Evolutionary conservation across 331 rosid genomes (phyloP).

Genomic region (Quercus tomentella): DNA sequence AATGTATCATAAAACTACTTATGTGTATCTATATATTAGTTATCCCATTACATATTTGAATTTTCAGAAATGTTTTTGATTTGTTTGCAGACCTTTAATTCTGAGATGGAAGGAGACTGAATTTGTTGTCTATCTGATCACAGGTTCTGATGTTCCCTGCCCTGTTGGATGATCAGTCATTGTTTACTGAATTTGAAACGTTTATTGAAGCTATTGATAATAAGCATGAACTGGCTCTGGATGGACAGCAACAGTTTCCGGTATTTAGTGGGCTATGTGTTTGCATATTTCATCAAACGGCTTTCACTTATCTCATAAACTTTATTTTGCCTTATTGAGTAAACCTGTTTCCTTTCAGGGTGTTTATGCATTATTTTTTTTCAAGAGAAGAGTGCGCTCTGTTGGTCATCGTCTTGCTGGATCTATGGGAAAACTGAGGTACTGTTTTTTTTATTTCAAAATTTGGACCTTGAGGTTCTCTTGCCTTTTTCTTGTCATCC

Average conservation of each 20-base stretch:
- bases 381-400: slow-evolving; percentile 88
- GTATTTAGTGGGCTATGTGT: slow-evolving; percentile 35
- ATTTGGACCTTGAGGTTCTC: slow-evolving; percentile 11
- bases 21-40: background rate
- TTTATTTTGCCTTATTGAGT: slow-evolving; percentile 19
- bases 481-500: background rate
- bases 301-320: slow-evolving; percentile 11
- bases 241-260: slow-evolving; percentile 91
- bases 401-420: slow-evolving; percentile 92
- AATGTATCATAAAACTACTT: background rate
- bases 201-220: slow-evolving; percentile 87
- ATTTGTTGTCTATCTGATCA: background rate
- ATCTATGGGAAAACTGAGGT: slow-evolving; percentile 90
- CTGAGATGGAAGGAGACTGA: background rate
- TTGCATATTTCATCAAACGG: background rate
- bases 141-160: slow-evolving; percentile 90
- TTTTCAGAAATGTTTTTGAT: background rate
- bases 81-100: background rate
- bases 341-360: slow-evolving; percentile 54
- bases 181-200: slow-evolving; percentile 80
- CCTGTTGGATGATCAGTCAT: slow-evolving; percentile 65
- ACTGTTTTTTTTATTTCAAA: slow-evolving; percentile 1
- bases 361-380: slow-evolving; percentile 86
- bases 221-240: slow-evolving; percentile 87
- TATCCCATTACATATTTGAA: background rate